Percentiles rank a stretch among this genome's conserved stretches.
Evolutionary conservation across 2,329 filamentous ascomycete genomes (phyloP).

Genomic region (Colletotrichum nymphaeae): DNA sequence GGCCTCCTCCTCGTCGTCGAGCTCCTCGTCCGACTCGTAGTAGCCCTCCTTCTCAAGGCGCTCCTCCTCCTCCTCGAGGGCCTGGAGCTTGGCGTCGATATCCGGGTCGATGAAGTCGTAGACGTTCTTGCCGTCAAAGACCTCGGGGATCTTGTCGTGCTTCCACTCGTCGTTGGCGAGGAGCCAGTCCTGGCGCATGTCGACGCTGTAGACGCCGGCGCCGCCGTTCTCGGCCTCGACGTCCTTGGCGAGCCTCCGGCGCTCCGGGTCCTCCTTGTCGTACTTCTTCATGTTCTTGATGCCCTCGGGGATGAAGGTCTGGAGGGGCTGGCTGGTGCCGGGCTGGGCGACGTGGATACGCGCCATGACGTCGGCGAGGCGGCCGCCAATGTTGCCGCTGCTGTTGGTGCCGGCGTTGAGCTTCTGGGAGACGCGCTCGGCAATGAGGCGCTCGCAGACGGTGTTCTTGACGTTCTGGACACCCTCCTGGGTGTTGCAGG

Average conservation of each 20-base stretch:
- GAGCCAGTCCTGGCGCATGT: slow-evolving; percentile 88
- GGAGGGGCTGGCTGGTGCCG: slow-evolving; percentile 80
- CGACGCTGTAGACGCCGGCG: slow-evolving; percentile 94
- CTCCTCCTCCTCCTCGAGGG: slow-evolving; percentile 95
- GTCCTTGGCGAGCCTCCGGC: slow-evolving; percentile 84
- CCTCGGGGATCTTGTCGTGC: slow-evolving; percentile 93
- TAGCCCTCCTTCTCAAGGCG: slow-evolving; percentile 90
- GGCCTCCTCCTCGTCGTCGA: slow-evolving; percentile 90
- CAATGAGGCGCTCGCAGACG: slow-evolving; percentile 91
- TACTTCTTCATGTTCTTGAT: slow-evolving; percentile 87
- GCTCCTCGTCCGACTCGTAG: slow-evolving; percentile 86
- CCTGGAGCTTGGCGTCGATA: slow-evolving; percentile 91
- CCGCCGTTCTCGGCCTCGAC: slow-evolving; percentile 93
- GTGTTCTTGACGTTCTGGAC: slow-evolving; percentile 96
- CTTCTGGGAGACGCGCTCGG: slow-evolving; percentile 94
- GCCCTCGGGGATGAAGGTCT: slow-evolving; percentile 90
- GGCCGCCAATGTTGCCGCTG: slow-evolving; percentile 80
- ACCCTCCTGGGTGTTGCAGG: slow-evolving; percentile 94
- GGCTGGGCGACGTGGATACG: slow-evolving; percentile 98
- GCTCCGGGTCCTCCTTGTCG: slow-evolving; percentile 88
- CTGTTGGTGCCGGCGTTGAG: slow-evolving; percentile 88
- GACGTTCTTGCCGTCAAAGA: slow-evolving; percentile 96
- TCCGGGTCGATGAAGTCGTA: slow-evolving; percentile 98
- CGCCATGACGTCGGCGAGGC: slow-evolving; percentile 89
- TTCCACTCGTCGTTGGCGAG: slow-evolving; percentile 94